phyloP scores from a whole-genome alignment of 2,329 filamentous ascomycete genomes.

The Aspergillus ruber region DNA sequence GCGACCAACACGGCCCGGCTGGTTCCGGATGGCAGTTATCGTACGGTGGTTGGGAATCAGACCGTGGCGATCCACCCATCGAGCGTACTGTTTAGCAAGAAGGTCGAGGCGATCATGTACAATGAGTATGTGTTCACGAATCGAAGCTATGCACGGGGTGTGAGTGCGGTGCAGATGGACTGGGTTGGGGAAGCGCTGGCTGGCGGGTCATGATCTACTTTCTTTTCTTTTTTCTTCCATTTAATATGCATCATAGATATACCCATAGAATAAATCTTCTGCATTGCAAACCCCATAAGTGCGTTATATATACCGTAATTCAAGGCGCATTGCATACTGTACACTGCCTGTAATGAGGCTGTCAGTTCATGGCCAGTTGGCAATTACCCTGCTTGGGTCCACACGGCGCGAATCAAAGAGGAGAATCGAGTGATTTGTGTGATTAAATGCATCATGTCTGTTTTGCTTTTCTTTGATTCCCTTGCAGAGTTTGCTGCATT shows the following conservation, averaged over 20 bases:
- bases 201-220: conserved; percentile 6
- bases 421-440: too few species aligned
- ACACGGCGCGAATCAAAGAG: too few species aligned
- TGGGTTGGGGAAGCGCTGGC: conserved; percentile 52
- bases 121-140: conserved; percentile 62
- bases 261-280: neutral
- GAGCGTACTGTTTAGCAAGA: conserved; percentile 54
- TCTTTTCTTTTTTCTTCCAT: conserved; percentile 4
- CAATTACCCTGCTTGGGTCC: too few species aligned
- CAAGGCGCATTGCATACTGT: too few species aligned
- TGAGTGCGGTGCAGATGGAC: conserved; percentile 56
- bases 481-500: too few species aligned
- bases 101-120: conserved; percentile 58
- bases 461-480: too few species aligned
- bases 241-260: neutral
- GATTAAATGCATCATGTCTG: too few species aligned
- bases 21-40: conserved; percentile 56
- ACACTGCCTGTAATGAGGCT: too few species aligned
- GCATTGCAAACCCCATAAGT: neutral
- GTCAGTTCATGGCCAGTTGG: too few species aligned
- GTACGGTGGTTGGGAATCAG: conserved; percentile 56
- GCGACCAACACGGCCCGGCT: conserved; percentile 55
- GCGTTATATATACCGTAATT: too few species aligned
- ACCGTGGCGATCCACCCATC: conserved; percentile 58
- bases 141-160: conserved; percentile 56